Base-by-base conservation (phyloP, 805 yeast species). In the Starmerella sirachaensis region DNA sequence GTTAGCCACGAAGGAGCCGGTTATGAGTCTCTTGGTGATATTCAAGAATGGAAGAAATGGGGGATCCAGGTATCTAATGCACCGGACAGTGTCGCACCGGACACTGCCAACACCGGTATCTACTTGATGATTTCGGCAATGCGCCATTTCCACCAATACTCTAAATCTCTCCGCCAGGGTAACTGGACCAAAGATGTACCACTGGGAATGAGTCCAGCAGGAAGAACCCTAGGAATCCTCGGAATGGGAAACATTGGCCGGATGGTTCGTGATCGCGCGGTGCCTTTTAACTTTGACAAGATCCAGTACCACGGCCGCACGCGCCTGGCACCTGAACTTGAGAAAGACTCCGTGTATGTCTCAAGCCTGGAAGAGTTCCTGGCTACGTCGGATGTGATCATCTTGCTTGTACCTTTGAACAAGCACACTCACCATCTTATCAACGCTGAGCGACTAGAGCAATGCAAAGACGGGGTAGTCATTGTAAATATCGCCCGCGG, bases 401-500 rank as follows among this genome's bases (percentile, higher is more conserved):
- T 84, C 31, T 63, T 85, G 45, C 76, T 78, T 51, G 65, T 85
- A 34, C 95, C 95, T 25, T 68, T 84, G 56, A 84, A 81, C 59
- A 52, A 69, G 17, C 57, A 70, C 29, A 85, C 95, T 1, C 70
- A 63, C 42, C 93, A 85, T 56, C 64, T 74, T 31, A 65, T 85
- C 54, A 68, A 79, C 58, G 66, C 61, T 31, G 75, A 66, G 12
- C 63, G 74, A 2, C 68, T 85, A 37, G 54, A 59, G 16, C 72
- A 76, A 57, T 77, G 81, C 82, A 85, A 84, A 58, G 72, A 74
- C 41, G 93, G 86, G 29, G 85, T 77, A 21, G 73, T 80, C n/a
- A 61, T 77, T 18, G 75, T 82, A 28, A 84, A 84, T 61, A 82
- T 93, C 12, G 91, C 94, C 4, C 71, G 95, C 52, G 95, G 95